Conservation (phyloP, 441 rosid genomes). For the Syzygium syzygioides region DNA sequence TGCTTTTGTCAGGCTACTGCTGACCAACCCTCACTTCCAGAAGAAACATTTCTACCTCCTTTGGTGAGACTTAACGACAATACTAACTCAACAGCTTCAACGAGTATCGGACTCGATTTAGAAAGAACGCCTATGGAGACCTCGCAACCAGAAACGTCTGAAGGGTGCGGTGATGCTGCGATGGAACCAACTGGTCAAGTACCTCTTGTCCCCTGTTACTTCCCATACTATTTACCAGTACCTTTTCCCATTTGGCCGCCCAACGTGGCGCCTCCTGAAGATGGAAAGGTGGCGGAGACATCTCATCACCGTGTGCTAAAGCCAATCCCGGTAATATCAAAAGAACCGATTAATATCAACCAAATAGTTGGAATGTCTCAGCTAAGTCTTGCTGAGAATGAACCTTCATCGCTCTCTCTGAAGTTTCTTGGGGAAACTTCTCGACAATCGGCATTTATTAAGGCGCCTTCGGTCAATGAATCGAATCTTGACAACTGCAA, state of each 20-base stretch:
- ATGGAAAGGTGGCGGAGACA: constrained; percentile 16
- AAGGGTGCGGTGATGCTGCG: constrained; percentile 31
- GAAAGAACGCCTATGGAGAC: constrained; percentile 46
- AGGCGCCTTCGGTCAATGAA: constrained; percentile 35
- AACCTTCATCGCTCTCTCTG: constrained; percentile 53
- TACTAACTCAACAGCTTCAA: constrained; percentile 38
- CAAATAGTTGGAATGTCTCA: constrained; percentile 78
- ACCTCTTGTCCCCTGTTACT: constrained; percentile 39
- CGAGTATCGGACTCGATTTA: constrained; percentile 51
- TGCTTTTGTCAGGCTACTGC: constrained; percentile 51
- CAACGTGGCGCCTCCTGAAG: constrained; percentile 26
- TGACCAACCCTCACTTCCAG: constrained; percentile 39
- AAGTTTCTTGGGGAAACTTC: constrained; percentile 63
- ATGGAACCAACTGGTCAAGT: constrained; percentile 20
- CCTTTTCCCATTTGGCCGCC: constrained; percentile 58
- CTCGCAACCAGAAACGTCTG: constrained; percentile 30
- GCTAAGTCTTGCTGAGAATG: constrained; percentile 59
- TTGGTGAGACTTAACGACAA: constrained; percentile 32
- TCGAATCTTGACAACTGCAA: constrained; percentile 50
- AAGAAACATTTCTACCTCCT: constrained; percentile 47
- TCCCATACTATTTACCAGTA: constrained; percentile 46
- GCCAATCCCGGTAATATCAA: constrained; percentile 62
- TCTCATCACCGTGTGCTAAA: constrained; percentile 61
- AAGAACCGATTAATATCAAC: constrained; percentile 72
- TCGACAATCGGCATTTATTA: constrained; percentile 73